Evolutionary conservation across 2,329 filamentous ascomycete species (phyloP), one percentile per base, ranked within the genome.

Genomic region (Acrodontium crateriforme): DNA sequence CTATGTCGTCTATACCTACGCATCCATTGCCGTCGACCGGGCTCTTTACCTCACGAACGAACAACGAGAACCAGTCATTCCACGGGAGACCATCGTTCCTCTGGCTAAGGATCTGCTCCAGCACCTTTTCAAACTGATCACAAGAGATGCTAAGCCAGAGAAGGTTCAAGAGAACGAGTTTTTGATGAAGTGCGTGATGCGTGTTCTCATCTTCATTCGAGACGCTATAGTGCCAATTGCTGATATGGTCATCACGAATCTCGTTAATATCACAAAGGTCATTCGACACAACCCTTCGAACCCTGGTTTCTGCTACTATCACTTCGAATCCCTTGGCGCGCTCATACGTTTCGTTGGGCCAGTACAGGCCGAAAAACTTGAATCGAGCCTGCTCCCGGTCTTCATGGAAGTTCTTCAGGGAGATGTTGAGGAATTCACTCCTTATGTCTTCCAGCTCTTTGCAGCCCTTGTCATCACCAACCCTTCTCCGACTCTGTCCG

Each of bases 81-180:
- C 78, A 16, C 73, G 80, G 24, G 66, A 70, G 8, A 79, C 83
- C 40, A 82, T 98, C 30, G 71, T 78, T 33, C 77, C 78, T 0
- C 72, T 89, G 36, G 74, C 87, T 14, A 85, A 84, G 53, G 83
- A 92, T 42, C 69, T 98, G 2, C 63, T 95, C 12, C 69, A 82
- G 29, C 87, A 95, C 48, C 65, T 98, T 9, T 95, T 98, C 65
- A 76, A 77, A 39, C 67, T 98, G 28, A 83, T 98, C 40, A 80
- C 91, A 50, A 82, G 79, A 50, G 78, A 93, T 44, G 65, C 68
- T 3, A 77, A 79, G 8, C 78, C 91, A 1, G 74, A 87, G 39
- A 98, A 95, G 64, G 74, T 98, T 36, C 89, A 98, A 50, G 89
- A 98, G 57, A 98, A 98, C 50, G 89, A 98, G 52, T 98, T 95